Conservation (phyloP, 1,139 yeast species). For the Debaryomyces udenii region DNA sequence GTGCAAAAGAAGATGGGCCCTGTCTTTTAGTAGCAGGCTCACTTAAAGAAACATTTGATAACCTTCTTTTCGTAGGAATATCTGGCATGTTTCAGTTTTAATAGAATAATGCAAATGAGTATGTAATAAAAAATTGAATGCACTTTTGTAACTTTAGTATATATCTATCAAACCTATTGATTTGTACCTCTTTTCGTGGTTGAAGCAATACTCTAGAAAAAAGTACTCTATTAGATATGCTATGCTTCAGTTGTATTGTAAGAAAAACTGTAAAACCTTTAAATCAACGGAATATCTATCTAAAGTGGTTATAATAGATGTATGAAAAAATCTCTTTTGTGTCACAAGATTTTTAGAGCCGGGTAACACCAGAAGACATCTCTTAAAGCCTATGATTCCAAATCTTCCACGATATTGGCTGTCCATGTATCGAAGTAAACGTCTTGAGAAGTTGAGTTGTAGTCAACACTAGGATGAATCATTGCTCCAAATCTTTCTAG, state of each 20-base stretch:
- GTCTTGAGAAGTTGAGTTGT: constrained; percentile 31
- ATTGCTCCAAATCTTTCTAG: constrained; percentile 39
- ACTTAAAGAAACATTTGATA: constrained; percentile 17
- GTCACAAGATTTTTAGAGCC: background rate
- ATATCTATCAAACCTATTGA: constrained; percentile 1
- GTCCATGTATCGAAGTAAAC: constrained; percentile 41
- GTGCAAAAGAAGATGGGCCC: constrained; percentile 1
- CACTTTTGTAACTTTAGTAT: constrained; percentile 1
- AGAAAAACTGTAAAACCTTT: background rate
- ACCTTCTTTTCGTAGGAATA: constrained; percentile 20
- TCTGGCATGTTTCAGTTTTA: constrained; percentile 12
- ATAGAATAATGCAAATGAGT: background rate
- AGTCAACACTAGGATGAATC: constrained; percentile 36
- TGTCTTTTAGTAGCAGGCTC: constrained; percentile 15
- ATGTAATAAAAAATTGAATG: constrained; percentile 3
- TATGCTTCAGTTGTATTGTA: background rate
- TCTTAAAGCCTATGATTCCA: constrained; percentile 5
- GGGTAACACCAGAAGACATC: background rate
- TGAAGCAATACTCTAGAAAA: too few relatives aligned
- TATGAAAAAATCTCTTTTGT: constrained; percentile 9
- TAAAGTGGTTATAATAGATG: constrained; percentile 7
- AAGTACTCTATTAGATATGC: too few relatives aligned
- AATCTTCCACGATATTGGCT: constrained; percentile 9
- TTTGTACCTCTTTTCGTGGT: background rate
- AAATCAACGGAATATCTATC: constrained; percentile 6